Base-by-base conservation (phyloP, 2,329 filamentous ascomycete species). In the Claviceps pusilla region DNA sequence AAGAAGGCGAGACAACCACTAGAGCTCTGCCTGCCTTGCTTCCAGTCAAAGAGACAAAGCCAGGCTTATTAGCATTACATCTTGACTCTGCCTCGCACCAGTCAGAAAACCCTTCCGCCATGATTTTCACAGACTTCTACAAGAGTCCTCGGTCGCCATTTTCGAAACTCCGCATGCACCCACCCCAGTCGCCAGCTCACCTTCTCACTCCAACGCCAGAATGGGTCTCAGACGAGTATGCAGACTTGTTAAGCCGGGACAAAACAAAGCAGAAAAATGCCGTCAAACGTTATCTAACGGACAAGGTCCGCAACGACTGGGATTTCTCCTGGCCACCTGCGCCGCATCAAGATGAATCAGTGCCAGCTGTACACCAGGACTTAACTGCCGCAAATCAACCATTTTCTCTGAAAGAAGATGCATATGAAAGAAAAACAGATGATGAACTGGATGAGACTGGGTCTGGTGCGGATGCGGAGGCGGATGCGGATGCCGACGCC, bases 211-310 rank as follows among this genome's bases (percentile, higher is more conserved):
- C 56, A 54, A 59, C 62, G 57, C 64, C 62, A 54, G 65, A 65
- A 48, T 71, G 69, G 69, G 61, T 62, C n/a, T 64, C 68, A 47
- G 71, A 81, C 60, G 77, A 80, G 60, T 77, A 83, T 57, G 73
- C 77, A 24, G 81, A 84, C 62, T 71, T 84, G 6, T 66, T 81
- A 51, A 82, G 77, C 64, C 76, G 73, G 61, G 81, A 84, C 63
- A 83, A 83, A 64, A 57, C 66, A 31, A 81, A 76, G 67, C 78
- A 82, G 60, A 84, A 83, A 62, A 78, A 81, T 45, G 81, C 81
- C 12, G 76, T 84, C 41, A 78, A 72, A 61, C 75, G 71, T 51
- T 78, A 76, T 59, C 67, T 85, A 1, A 66, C 69, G 3, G 71
- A 74, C 28, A 78, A 75, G 59, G 69, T 84, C 45, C 76, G 73